These are phyloP conservation scores for Penicillium diatomitis DNA, from an alignment of 495 filamentous ascomycete genomes.

Conservation along the genomic window DNA sequence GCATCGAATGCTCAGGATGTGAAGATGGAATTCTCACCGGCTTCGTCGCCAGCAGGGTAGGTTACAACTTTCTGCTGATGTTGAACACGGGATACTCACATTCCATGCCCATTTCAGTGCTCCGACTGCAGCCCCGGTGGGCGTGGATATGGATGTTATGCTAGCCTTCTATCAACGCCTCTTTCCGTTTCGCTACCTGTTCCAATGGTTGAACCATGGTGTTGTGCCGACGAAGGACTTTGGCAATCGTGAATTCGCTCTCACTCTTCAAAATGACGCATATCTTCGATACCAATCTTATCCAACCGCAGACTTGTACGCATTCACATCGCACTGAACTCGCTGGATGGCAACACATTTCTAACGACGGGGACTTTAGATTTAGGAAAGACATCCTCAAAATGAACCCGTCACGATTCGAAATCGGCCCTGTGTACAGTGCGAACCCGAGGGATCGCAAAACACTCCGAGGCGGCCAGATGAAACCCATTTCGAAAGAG, in stretches of 20 bases:
- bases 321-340: not conserved
- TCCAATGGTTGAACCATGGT: slow-evolving; percentile 97
- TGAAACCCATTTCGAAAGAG: slow-evolving; percentile 82
- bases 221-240: slow-evolving; percentile 80
- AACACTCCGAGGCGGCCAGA: slow-evolving; percentile 48
- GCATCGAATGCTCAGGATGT: slow-evolving; percentile 42
- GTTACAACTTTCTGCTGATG: not conserved
- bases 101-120: slow-evolving; percentile 2
- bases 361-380: slow-evolving; percentile 30
- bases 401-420: slow-evolving; percentile 85
- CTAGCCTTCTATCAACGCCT: slow-evolving; percentile 89
- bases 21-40: slow-evolving; percentile 37
- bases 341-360: not conserved
- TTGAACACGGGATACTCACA: not conserved
- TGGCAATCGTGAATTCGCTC: slow-evolving; percentile 86
- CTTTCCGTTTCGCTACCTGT: slow-evolving; percentile 90
- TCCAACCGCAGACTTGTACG: slow-evolving; percentile 71
- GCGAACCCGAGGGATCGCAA: slow-evolving; percentile 94
- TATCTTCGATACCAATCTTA: slow-evolving; percentile 93
- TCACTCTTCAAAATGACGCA: slow-evolving; percentile 80
- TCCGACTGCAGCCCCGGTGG: slow-evolving; percentile 20
- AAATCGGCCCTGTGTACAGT: slow-evolving; percentile 92
- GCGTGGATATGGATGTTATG: slow-evolving; percentile 73
- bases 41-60: slow-evolving; percentile 33
- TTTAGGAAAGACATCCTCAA: slow-evolving; percentile 85